Base-by-base conservation (phyloP, 352 stramenopile species). In the Pythium grandisporangium region DNA sequence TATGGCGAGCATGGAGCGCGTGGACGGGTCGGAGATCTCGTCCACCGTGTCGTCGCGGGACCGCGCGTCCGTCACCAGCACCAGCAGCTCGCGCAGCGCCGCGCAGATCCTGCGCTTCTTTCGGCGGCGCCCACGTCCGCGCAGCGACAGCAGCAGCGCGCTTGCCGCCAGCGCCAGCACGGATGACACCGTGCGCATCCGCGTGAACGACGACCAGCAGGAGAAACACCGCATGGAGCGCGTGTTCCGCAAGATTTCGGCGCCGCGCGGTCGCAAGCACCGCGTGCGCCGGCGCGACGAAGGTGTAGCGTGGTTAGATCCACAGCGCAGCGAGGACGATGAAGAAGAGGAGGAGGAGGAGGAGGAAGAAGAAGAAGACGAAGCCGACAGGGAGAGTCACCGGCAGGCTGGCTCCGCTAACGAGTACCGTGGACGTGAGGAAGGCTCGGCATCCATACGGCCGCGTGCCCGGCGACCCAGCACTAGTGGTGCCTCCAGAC, bases 221-320 rank as follows among this genome's bases (percentile, higher is more conserved):
- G 55, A 73, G 33, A 62, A 68, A 37, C 48, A 63, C 35, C 61
- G 67, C 17, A 80, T 80, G 67, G 58, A 75, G 38, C 61, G 58
- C 23, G 67, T 80, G 20, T 80, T 70, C 30, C 42, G 69, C 16
- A 58, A 80, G 32, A 58, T 80, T 0, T 32, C 27, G 14, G 27
- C 27, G 27, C 27, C 27, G 27, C 10, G 27, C 27, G 14, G 27
- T n/a, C n/a, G n/a, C n/a, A n/a, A 32, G 27, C 14, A 14, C 14
- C 27, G 14, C 27, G 14, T 32, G 14, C 27, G 27, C 14, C 27
- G 27, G 27, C 27, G 10, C 27, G 27, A 32, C 8, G 10, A 32
- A 32, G 8, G 27, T 14, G 27, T 32, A 32, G 27, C 27, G 1
- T 14, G 27, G 14, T 14, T 32, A 14, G 8, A 14, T 32, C 27